Evolutionary conservation across 192 early-diverging fungal species (phyloP), one percentile per base, ranked within the genome.

Genomic region (Spizellomyces punctatus): DNA sequence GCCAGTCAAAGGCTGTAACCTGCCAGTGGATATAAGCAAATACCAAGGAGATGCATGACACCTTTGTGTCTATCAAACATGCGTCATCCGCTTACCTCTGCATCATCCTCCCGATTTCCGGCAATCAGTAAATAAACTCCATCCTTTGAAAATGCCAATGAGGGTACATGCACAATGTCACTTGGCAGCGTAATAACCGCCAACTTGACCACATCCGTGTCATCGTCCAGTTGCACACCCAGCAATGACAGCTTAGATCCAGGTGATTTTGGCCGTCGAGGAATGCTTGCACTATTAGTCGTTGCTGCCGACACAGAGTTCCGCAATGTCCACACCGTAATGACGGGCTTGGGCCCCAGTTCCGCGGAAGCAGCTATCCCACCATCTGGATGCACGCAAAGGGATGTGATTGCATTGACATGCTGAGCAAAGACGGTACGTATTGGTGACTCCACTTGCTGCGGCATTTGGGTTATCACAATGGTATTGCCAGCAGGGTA

Each of bases 1-100:
- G 59, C 74, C 74, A 76, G 63, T 76, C 74, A 45, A 64, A 76
- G 14, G 71, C 44, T 16, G 45, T 36, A 4, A 75, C 60, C 72
- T 74, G 21, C 42, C 10, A 6, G 0, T 16, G 5, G 69, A 27
- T 71, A 73, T 47, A 54, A 22, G 42, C 45, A 22, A 16, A 16
- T 5, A 48, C 0, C 12, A 4, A n/a, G 14, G 46, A 58, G 6
- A n/a, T 21, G 3, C 27, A 36, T 36, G 27, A 36, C 27, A 36
- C 27, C 27, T 36, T 36, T 36, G 3, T 36, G 27, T 36, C 27
- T n/a, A n/a, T 36, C 27, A 36, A 3, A 36, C 27, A 36, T 36
- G 1, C 3, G 1, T 36, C 27, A 36, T 36, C 27, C 27, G 27
- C 12, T 71, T 73, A 75, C 73, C 64, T 64, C 50, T 12, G 65